Conservation (phyloP, 1,284 basidiomycete species). For the Rhodotorula sp. region DNA sequence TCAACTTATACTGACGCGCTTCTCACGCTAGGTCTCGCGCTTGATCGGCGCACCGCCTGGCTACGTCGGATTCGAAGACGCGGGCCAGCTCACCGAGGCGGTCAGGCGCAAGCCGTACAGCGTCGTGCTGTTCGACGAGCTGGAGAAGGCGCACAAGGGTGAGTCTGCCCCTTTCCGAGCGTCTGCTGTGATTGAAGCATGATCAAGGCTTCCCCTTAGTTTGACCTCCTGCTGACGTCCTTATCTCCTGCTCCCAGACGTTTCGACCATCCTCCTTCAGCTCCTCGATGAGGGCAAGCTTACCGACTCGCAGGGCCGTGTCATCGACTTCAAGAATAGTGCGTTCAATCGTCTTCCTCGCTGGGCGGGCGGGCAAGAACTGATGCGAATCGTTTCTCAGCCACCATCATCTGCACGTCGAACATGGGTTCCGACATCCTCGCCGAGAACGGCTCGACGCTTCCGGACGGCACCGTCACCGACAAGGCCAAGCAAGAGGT, state of each 20-base stretch:
- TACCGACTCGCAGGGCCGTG: slow-evolving; percentile 62
- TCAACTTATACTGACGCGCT: not conserved
- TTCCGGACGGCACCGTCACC: slow-evolving; percentile 67
- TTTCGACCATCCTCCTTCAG: slow-evolving; percentile 86
- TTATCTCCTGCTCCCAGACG: slow-evolving; percentile 57
- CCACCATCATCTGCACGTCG: slow-evolving; percentile 89
- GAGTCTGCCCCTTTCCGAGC: too few species aligned
- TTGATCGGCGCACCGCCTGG: slow-evolving; percentile 78
- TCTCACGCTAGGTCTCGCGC: slow-evolving; percentile 49
- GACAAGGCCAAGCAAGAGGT: slow-evolving; percentile 66
- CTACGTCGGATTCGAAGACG: slow-evolving; percentile 51
- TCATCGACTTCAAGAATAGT: slow-evolving; percentile 65
- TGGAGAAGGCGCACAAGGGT: slow-evolving; percentile 73
- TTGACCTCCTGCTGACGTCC: not conserved
- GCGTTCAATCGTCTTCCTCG: slow-evolving; percentile 12
- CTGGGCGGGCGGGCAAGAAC: rapidly evolving
- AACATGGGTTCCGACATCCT: slow-evolving; percentile 81
- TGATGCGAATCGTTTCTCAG: slow-evolving; percentile 49
- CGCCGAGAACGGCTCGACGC: slow-evolving; percentile 66
- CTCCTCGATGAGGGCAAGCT: slow-evolving; percentile 88
- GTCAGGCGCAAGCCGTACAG: slow-evolving; percentile 53
- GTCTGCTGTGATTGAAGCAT: not conserved
- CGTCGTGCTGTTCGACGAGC: slow-evolving; percentile 78
- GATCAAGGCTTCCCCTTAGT: not conserved
- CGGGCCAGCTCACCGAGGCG: slow-evolving; percentile 78